phyloP scores from a whole-genome alignment of 768 basidiomycete species.

The Russula olivacea region DNA sequence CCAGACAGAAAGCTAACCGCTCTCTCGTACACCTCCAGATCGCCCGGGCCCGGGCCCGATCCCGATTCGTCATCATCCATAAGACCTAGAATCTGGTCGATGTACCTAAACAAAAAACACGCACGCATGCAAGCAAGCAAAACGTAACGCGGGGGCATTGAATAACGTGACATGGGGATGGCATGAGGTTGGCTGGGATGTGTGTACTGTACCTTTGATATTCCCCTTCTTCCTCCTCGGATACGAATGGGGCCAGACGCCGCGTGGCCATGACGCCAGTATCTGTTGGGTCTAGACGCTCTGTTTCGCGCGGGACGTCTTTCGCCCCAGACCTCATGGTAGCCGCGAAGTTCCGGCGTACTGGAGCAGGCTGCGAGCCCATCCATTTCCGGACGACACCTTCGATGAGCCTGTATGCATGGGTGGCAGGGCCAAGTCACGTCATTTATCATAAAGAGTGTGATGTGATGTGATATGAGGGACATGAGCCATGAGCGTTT shows the following conservation, averaged over 20 bases:
- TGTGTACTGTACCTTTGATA: conserved; percentile 15
- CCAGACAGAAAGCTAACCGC: conserved; percentile 15
- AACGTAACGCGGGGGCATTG: not conserved
- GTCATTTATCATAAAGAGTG: not conserved
- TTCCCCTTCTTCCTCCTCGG: conserved; percentile 25
- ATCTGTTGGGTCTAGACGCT: conserved; percentile 16
- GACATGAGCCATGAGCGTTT: not conserved
- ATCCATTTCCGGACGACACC: conserved; percentile 81
- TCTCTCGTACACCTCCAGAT: conserved; percentile 17
- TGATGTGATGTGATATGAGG: not conserved
- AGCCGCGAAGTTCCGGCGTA: not conserved
- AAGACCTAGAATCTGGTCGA: conserved; percentile 19
- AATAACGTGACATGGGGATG: not conserved
- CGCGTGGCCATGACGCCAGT: conserved; percentile 18
- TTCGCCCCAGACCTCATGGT: not conserved
- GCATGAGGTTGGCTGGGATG: not conserved
- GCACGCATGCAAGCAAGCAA: too few species aligned
- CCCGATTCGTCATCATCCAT: conserved; percentile 14
- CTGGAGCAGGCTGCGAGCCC: conserved; percentile 41
- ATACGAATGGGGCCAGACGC: conserved; percentile 19
- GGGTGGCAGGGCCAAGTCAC: not conserved
- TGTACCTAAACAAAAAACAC: not conserved
- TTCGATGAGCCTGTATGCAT: conserved; percentile 54
- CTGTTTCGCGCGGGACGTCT: conserved; percentile 11
- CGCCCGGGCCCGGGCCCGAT: conserved; percentile 10